A percentile compares a stretch with the other conserved stretches of the same genome.
These are phyloP conservation scores for Tephrocybe rancida DNA, from an alignment of 768 basidiomycete species.

Conservation along the genomic window DNA sequence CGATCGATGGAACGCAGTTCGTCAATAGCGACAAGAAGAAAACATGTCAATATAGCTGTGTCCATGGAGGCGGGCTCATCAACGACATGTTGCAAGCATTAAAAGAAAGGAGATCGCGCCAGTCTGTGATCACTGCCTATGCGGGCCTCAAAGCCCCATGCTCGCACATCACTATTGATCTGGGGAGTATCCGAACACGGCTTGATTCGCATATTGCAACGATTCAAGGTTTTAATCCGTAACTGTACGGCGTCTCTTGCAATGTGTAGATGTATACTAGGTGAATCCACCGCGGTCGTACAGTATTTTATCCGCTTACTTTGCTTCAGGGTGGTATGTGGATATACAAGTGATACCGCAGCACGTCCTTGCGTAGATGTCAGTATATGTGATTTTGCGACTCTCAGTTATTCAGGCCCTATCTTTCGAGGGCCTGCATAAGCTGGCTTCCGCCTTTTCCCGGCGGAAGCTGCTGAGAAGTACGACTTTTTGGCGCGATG, in stretches of 20 bases:
- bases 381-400: too few species aligned
- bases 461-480: constrained; percentile 34
- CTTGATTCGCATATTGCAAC: not conserved
- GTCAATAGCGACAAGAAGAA: not conserved
- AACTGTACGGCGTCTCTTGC: not conserved
- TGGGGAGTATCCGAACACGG: not conserved
- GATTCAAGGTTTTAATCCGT: not conserved
- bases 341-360: too few species aligned
- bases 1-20: not conserved
- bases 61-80: not conserved
- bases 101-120: not conserved
- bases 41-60: not conserved
- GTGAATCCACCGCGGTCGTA: too few species aligned
- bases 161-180: not conserved
- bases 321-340: too few species aligned
- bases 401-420: constrained; percentile 25
- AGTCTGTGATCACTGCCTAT: not conserved
- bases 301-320: too few species aligned
- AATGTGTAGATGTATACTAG: too few species aligned
- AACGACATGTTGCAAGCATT: not conserved
- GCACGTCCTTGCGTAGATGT: too few species aligned
- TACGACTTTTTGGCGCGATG: constrained; percentile 24
- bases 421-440: constrained; percentile 18
- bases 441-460: too few species aligned
- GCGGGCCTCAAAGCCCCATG: not conserved